Base-by-base conservation (phyloP, 192 early-diverging fungal species). In the Coemansia erecta region DNA sequence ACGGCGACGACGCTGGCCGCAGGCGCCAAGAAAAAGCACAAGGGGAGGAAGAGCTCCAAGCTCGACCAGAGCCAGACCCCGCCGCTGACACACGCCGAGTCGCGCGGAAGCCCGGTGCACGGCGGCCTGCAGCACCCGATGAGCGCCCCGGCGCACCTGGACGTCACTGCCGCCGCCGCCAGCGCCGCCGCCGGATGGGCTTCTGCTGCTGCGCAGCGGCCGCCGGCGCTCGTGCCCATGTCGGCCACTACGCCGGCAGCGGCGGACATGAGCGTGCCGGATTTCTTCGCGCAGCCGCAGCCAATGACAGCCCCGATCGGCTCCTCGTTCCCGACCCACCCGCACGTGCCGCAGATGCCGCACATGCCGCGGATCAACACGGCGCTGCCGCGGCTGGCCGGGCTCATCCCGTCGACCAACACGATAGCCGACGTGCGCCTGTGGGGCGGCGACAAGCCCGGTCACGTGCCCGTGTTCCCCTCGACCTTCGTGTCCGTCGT, bases 301-400 rank as follows among this genome's bases (percentile, higher is more conserved):
- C 65, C 65, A 7, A 55, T 68, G 59, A 68, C 58, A 5, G 66
- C 66, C 28, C 66, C 66, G 2, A 28, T 56, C 7, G 31, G 14
- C 11, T 43, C 54, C 47, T 49, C 58, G 24, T 47, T 40, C 37
- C 19, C 28, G 48, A 24, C 41, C 22, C 37, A 21, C 12, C 14
- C 21, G 10, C 49, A 37, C 15, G 39, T n/a, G n/a, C n/a, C n/a
- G n/a, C n/a, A n/a, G n/a, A n/a, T 53, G 26, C 37, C 24, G 39
- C 60, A 53, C 40, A 40, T 31, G 60, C 59, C 59, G 13, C 28
- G 47, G 13, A 39, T 52, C 37, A 55, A 9, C 31, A 10, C 50
- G 14, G 39, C 39, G 50, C 39, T 39, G 41, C 39, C 60, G 23
- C 50, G 51, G 12, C 50, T 61, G 15, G 48, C 60, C 18, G 50